Evolutionary conservation across 805 yeast genomes (phyloP).

Genomic region (Scheffersomyces spartinae): DNA sequence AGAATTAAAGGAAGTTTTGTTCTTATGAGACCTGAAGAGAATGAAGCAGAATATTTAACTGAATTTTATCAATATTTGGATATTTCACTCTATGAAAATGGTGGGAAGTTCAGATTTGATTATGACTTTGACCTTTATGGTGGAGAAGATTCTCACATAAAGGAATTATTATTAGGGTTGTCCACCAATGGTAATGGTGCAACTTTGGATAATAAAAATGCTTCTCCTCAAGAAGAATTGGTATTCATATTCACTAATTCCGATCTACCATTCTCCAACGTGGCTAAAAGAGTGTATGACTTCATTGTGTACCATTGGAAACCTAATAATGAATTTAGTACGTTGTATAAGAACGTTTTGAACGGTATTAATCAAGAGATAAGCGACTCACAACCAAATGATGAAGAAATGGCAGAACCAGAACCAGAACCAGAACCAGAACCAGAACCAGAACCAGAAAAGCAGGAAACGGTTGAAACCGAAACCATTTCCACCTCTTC

Average conservation of each 20-base stretch:
- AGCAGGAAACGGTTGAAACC: slow-evolving; percentile 7
- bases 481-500: no score
- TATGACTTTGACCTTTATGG: slow-evolving; percentile 28
- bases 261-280: slow-evolving; percentile 23
- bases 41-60: slow-evolving; percentile 18
- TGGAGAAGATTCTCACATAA: no score
- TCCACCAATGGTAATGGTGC: slow-evolving; percentile 13
- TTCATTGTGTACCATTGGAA: slow-evolving; percentile 30
- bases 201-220: slow-evolving; percentile 8
- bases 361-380: no score
- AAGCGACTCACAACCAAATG: no score
- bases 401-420: no score
- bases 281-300: slow-evolving; percentile 28
- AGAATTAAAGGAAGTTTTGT: slow-evolving; percentile 67
- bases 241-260: slow-evolving; percentile 23
- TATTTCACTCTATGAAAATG: slow-evolving; percentile 20
- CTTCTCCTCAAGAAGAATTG: slow-evolving; percentile 28
- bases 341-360: slow-evolving; percentile 19
- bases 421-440: no score
- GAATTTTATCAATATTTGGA: slow-evolving; percentile 30
- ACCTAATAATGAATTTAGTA: slow-evolving; percentile 23
- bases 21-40: no score
- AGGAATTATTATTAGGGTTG: slow-evolving; percentile 14
- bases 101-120: slow-evolving; percentile 15
- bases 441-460: no score